A percentile compares a stretch with the other conserved stretches of the same genome.
Evolutionary conservation across 2,329 filamentous ascomycete species (phyloP).

Genomic region (Camillea tinctor): DNA sequence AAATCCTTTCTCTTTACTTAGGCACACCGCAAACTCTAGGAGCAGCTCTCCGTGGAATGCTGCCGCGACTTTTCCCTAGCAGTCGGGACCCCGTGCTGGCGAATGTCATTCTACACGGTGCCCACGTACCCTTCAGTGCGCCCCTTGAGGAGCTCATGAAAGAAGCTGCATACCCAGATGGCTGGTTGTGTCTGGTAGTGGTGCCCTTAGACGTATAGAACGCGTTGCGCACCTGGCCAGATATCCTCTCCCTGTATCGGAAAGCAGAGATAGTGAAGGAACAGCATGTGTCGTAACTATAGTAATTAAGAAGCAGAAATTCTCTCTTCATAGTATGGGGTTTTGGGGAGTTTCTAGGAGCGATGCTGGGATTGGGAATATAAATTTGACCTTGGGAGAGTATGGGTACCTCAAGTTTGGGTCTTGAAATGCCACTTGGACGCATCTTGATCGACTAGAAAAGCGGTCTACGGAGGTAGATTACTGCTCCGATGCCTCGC

Average conservation of each 20-base stretch:
- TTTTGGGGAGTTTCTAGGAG: neutral
- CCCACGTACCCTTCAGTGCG: slow-evolving; percentile 74
- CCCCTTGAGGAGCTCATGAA: slow-evolving; percentile 80
- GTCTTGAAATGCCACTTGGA: neutral
- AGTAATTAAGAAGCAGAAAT: neutral
- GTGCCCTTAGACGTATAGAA: slow-evolving; percentile 56
- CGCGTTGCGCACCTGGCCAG: neutral
- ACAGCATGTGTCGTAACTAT: neutral
- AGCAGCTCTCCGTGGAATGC: slow-evolving; percentile 68
- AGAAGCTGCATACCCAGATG: slow-evolving; percentile 84
- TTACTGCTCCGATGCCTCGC: neutral
- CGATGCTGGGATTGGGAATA: neutral
- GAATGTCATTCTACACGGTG: slow-evolving; percentile 82
- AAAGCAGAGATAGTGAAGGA: neutral
- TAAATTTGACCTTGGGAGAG: neutral
- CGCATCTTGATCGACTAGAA: neutral
- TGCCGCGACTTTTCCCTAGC: slow-evolving; percentile 85
- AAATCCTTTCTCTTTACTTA: slow-evolving; percentile 7
- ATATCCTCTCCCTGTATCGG: neutral
- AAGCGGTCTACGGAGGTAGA: neutral
- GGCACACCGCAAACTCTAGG: slow-evolving; percentile 60
- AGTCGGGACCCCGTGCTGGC: slow-evolving; percentile 81
- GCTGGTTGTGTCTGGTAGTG: slow-evolving; percentile 83
- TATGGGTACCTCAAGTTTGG: neutral
- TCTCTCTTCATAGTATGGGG: neutral